Evolutionary conservation across 768 basidiomycete genomes (phyloP).

Genomic region (Boletus patriciae): DNA sequence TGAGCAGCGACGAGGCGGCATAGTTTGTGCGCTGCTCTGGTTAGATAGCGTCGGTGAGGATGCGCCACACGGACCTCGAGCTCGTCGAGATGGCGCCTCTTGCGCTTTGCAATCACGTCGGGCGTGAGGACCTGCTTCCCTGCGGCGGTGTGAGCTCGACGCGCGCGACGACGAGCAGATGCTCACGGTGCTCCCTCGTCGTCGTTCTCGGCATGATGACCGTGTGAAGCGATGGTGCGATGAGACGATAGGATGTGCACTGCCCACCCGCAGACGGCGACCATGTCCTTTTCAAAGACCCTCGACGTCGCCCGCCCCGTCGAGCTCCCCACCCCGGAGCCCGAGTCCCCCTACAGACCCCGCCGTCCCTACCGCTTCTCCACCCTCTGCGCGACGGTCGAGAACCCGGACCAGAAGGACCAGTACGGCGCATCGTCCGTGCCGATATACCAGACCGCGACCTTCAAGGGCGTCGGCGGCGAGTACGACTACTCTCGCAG

Average conservation of each 20-base stretch:
- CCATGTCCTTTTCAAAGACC: slow-evolving; percentile 9
- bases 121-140: slow-evolving; percentile 49
- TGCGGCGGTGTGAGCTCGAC: slow-evolving; percentile 17
- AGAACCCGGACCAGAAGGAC: slow-evolving; percentile 89
- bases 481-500: slow-evolving; percentile 93
- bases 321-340: slow-evolving; percentile 78
- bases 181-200: slow-evolving; percentile 36
- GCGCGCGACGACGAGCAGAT: neutral
- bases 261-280: slow-evolving; percentile 1
- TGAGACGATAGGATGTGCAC: neutral
- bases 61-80: slow-evolving; percentile 57
- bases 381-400: slow-evolving; percentile 89
- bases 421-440: slow-evolving; percentile 93
- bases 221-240: slow-evolving; percentile 18
- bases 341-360: slow-evolving; percentile 67
- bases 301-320: slow-evolving; percentile 28
- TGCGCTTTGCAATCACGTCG: slow-evolving; percentile 73
- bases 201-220: slow-evolving; percentile 22
- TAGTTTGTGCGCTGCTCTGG: slow-evolving; percentile 70
- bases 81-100: slow-evolving; percentile 76
- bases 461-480: slow-evolving; percentile 91
- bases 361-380: slow-evolving; percentile 84
- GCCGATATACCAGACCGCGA: slow-evolving; percentile 97
- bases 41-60: neutral
- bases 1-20: slow-evolving; percentile 44